Conservation (phyloP, 2,329 filamentous ascomycete genomes). For the Apiospora koreana region DNA sequence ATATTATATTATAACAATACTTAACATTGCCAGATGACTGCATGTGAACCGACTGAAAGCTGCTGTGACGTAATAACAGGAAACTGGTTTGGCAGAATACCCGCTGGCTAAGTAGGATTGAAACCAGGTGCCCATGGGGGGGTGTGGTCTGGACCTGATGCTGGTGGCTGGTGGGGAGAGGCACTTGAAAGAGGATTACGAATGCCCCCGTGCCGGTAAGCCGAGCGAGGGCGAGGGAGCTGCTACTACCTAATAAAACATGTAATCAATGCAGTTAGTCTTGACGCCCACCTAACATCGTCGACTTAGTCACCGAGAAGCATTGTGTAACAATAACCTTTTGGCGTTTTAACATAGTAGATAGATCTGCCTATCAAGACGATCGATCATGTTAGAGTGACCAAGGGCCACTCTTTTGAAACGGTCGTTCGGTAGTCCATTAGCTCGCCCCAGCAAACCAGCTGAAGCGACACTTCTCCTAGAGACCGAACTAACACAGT, state of each 20-base stretch:
- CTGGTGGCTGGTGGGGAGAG: neutral
- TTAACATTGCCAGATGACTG: neutral
- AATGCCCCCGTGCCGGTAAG: neutral
- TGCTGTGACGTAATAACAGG: conserved; percentile 4
- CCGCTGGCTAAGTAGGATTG: neutral
- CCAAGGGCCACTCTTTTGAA: neutral
- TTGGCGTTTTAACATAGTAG: too few relatives aligned
- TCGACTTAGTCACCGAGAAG: neutral
- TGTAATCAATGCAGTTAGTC: neutral
- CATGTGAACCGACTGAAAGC: neutral
- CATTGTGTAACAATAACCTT: neutral
- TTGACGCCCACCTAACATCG: neutral
- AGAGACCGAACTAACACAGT: neutral
- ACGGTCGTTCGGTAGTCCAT: neutral
- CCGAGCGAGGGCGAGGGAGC: too few relatives aligned
- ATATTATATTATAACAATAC: neutral
- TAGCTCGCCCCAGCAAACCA: neutral
- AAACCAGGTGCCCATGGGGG: neutral
- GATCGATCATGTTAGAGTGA: neutral
- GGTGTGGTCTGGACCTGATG: neutral
- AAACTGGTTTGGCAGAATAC: conserved; percentile 2
- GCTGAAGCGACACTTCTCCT: neutral
- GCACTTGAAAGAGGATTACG: neutral
- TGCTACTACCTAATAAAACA: too few relatives aligned
- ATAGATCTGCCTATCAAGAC: neutral